Base-by-base conservation (phyloP, 257 asterid genomes). In the Solanum dulcamara region DNA sequence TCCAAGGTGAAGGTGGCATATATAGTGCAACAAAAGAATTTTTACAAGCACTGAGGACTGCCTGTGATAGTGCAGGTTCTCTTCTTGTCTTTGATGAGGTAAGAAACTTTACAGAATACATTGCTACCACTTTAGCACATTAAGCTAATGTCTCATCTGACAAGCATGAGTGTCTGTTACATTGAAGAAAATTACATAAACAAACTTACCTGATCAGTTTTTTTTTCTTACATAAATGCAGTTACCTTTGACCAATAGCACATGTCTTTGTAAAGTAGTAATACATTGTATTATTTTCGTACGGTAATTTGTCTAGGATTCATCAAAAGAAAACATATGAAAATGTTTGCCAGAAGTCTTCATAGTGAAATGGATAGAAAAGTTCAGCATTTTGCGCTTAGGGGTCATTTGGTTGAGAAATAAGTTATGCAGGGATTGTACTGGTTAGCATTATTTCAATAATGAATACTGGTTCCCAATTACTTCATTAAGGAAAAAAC, bases 1-100 rank as follows among this genome's bases (percentile, higher is more conserved):
- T 96, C 86, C 98, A 96, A 86, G 99, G 99, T 64, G 99, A 96
- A 89, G 98, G 99, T n/a, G 99, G 98, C n/a, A 93, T 96, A 89
- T 86, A 93, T 68, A 91, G 95, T 66, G 96, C 98, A 13, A 87
- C 95, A 1, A 89, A 91, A 91, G 96, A 93, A 84, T 96, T 96
- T 40, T 83, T 95, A 87, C 93, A 90, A 81, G 89, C 97, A 5
- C 67, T 96, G 87, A 98, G 96, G 20, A 74, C 85, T 86, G 95
- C 97, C 2, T 96, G 98, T 89, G 97, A 96, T 88, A 71, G 85
- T 38, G 86, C 92, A 40, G 98, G 97, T 7, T 87, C 95, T 44
- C 97, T 95, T 89, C 98, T 97, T 87, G 94, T 95, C 33, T 94
- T 90, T 81, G 99, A 97, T 32, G 99, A 97, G 99, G 99, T 97